A percentile compares a stretch with the other conserved stretches of the same genome.
These are phyloP conservation scores for Phytophthora vignae DNA, from an alignment of 352 stramenopile species.

Conservation along the genomic window DNA sequence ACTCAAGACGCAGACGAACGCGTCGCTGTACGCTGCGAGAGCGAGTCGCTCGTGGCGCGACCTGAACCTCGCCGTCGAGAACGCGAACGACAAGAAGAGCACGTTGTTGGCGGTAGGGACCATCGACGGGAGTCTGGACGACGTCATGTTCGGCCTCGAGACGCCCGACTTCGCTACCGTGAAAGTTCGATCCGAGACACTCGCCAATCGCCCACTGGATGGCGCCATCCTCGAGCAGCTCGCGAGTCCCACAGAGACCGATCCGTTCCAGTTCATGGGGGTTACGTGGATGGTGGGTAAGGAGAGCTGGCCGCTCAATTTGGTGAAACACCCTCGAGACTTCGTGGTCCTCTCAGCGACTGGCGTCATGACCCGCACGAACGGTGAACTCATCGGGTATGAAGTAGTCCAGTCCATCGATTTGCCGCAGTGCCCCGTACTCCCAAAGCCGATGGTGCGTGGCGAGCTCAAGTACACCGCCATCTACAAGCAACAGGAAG, in stretches of 20 bases:
- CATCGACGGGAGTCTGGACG: background rate
- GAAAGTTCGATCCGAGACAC: slow-evolving; percentile 17
- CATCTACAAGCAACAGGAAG: slow-evolving; percentile 13
- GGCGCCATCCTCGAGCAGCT: slow-evolving; percentile 30
- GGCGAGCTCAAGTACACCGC: slow-evolving; percentile 12
- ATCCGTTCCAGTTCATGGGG: slow-evolving; percentile 38
- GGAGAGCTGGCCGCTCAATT: slow-evolving; percentile 5
- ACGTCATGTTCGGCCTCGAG: background rate
- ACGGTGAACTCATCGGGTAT: slow-evolving; percentile 39
- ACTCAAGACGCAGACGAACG: slow-evolving; percentile 19
- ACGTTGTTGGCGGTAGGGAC: background rate
- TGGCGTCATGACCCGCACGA: slow-evolving; percentile 17
- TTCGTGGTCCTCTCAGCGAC: slow-evolving; percentile 31
- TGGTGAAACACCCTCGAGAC: slow-evolving; percentile 33
- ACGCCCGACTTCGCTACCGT: background rate
- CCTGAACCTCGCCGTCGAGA: background rate
- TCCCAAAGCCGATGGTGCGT: slow-evolving; percentile 14
- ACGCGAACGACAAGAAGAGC: background rate
- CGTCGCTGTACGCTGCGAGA: slow-evolving; percentile 11
- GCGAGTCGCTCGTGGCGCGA: background rate
- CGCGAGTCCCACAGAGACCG: slow-evolving; percentile 17
- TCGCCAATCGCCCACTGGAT: background rate
- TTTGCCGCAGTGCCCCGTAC: slow-evolving; percentile 8
- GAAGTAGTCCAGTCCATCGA: slow-evolving; percentile 49
- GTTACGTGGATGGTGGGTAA: slow-evolving; percentile 31